Conservation (phyloP, 495 filamentous ascomycete genomes). For the Annulohypoxylon nitens region DNA sequence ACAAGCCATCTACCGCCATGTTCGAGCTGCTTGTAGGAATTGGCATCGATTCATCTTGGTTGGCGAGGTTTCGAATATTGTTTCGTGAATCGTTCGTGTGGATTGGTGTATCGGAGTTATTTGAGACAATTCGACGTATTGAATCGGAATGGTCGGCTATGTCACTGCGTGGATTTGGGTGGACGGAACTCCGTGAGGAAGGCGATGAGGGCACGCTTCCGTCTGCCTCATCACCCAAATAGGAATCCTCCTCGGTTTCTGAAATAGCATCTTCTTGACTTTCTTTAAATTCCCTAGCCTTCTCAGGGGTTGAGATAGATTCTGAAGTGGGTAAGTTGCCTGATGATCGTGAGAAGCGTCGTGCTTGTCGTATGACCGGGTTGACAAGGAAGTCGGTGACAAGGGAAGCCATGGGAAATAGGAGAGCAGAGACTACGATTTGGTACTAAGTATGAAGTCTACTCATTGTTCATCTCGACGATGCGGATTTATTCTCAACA, state of each 20-base stretch:
- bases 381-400: constrained; percentile 81
- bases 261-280: constrained; percentile 48
- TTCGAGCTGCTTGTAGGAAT: constrained; percentile 25
- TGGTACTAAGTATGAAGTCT: constrained; percentile 23
- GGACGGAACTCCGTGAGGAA: constrained; percentile 46
- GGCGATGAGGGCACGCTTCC: constrained; percentile 40
- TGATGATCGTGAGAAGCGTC: constrained; percentile 63
- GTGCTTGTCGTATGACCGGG: constrained; percentile 80
- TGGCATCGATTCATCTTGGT: constrained; percentile 15
- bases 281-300: constrained; percentile 24
- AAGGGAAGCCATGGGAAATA: constrained; percentile 74
- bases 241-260: constrained; percentile 49
- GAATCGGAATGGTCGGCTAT: constrained; percentile 17
- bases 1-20: constrained; percentile 8
- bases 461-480: constrained; percentile 31
- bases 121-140: constrained; percentile 13
- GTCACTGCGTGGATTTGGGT: constrained; percentile 36
- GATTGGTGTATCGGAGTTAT: constrained; percentile 17
- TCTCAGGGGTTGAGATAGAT: constrained; percentile 38
- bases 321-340: constrained; percentile 52
- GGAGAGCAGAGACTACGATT: constrained; percentile 6
- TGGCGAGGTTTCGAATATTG: constrained; percentile 14
- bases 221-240: constrained; percentile 37
- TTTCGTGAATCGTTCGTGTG: constrained; percentile 27
- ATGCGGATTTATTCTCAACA: background rate